Evolutionary conservation across 768 basidiomycete genomes (phyloP), one percentile per base, ranked within the genome.

Genomic region (Leucosporidium creatinivorum): DNA sequence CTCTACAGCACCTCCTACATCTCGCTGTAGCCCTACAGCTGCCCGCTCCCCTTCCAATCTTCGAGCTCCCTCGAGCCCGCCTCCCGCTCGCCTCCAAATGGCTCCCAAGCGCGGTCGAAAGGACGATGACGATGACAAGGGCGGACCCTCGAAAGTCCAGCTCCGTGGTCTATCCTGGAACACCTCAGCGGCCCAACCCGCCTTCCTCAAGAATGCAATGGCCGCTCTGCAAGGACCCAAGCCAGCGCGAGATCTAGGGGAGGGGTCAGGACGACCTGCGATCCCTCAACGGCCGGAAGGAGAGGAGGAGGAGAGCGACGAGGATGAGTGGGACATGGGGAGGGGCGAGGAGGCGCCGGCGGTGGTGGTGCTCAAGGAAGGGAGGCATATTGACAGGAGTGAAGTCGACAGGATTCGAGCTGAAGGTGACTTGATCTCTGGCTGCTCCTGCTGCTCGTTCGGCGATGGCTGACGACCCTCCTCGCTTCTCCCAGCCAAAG

Each of bases 371-470:
- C 48, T 67, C 18, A 67, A 67, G 33, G 69, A 70, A 50, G 69
- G 69, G 23, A 70, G 64, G 30, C 69, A 70, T 23, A 8, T 70
- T 19, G 65, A 61, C 8, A 31, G 49, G 39, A 62, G 64, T 7
- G 69, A 71, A 36, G 69, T 71, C 5, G 66, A 71, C 23, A 23
- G 63, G 51, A 5, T 71, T 17, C 39, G 69, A 12, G 69, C 63
- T 0, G 26, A 58, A 44, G 66, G 66, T 67, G 33, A 56, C 61
- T 36, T n/a, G 21, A 12, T 17, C 28, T 13, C 30, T 50, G 13
- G 2, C 54, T 26, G 13, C 25, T 21, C 13, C 25, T 4, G 13
- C 17, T 15, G 30, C 33, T 28, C 39, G 13, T 44, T 10, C 8
- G 15, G 39, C 39, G 39, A 1, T 17, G n/a, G 9, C 39, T 17